Evolutionary conservation across 352 stramenopile species (phyloP).

Genomic region (Globisporangium carolinianum): DNA sequence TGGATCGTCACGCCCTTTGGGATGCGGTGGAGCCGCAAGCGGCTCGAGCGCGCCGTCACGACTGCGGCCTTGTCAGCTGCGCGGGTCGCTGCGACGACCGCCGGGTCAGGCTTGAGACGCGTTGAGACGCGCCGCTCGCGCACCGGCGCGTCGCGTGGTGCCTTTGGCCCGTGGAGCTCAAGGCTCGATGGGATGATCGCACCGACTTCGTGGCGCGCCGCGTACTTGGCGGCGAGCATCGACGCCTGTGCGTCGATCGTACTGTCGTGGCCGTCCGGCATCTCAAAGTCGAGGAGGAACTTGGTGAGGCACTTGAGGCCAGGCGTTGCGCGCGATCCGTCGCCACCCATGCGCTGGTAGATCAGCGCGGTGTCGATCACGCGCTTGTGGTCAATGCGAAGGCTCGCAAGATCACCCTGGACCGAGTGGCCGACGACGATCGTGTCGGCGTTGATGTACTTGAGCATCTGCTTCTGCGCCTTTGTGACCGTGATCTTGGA

Average conservation of each 20-base stretch:
- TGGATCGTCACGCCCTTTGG: slow-evolving; percentile 46
- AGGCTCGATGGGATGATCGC: slow-evolving; percentile 56
- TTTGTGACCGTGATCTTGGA: slow-evolving; percentile 72
- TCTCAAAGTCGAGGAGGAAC: slow-evolving; percentile 75
- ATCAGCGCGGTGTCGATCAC: slow-evolving; percentile 84
- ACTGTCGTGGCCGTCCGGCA: slow-evolving; percentile 83
- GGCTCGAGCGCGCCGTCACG: slow-evolving; percentile 50
- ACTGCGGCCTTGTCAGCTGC: slow-evolving; percentile 17
- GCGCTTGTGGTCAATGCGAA: slow-evolving; percentile 68
- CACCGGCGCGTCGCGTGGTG: not conserved
- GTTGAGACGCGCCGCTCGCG: slow-evolving; percentile 22
- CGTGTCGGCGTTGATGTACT: slow-evolving; percentile 76
- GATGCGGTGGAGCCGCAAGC: slow-evolving; percentile 70
- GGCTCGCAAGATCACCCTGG: slow-evolving; percentile 59
- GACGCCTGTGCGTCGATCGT: slow-evolving; percentile 79
- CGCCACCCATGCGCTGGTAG: slow-evolving; percentile 46
- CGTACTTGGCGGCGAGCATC: slow-evolving; percentile 84
- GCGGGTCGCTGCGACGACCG: slow-evolving; percentile 5
- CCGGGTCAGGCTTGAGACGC: not conserved
- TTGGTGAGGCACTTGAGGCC: slow-evolving; percentile 75
- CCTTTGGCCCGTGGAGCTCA: slow-evolving; percentile 55
- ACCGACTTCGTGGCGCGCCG: slow-evolving; percentile 39
- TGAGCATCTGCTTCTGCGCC: slow-evolving; percentile 78
- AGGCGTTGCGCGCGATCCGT: slow-evolving; percentile 31
- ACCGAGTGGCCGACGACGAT: slow-evolving; percentile 83